Evolutionary conservation across 2,329 filamentous ascomycete species (phyloP), one percentile per base, ranked within the genome.

Genomic region (Parascedosporium putredinis): DNA sequence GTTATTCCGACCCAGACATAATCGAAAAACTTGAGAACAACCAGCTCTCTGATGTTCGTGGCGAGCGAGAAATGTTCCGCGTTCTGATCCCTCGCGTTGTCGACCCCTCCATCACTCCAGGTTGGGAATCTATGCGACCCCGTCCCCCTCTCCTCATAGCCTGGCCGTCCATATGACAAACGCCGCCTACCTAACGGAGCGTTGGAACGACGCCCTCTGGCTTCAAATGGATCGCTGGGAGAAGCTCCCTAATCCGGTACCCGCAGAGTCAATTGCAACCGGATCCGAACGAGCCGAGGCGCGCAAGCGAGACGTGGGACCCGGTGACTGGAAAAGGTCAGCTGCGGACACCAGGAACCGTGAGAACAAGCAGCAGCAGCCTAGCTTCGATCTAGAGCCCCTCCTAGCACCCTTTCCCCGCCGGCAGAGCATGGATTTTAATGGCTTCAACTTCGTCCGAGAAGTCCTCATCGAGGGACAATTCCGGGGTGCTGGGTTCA

Each of bases 121-220:
- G 73, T 1, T 81, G 77, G 72, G 59, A 66, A 5, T 59, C 59
- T 3, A 62, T 62, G 8, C 68, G 76, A 2, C 67, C 68, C 0
- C 49, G 57, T 2, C 68, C 74, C 65, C 72, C 1, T 55, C 51
- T 12, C 73, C 73, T 9, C 73, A 76, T 55, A 69, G 64, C 12
- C 65, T 66, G 33, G 66, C 71, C 2, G 75, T 78, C 54, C 71
- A 80, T 54, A 64, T 76, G 56, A 74, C 73, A 51, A 79, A 78
- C 52, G 75, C 75, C 2, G 69, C 71, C 2, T 67, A 69, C 45
- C 58, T 81, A 36, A 74, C 74, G 1, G 58, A 58, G 7, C 61
- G 64, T 10, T 81, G 77, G 77, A 77, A 81, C 54, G 55, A 61
- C 4, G 55, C 61, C 33, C 52, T 79, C 3, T 60, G 64, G n/a